Conservation (phyloP, 352 stramenopile genomes). For the Phytophthora sansomeana region DNA sequence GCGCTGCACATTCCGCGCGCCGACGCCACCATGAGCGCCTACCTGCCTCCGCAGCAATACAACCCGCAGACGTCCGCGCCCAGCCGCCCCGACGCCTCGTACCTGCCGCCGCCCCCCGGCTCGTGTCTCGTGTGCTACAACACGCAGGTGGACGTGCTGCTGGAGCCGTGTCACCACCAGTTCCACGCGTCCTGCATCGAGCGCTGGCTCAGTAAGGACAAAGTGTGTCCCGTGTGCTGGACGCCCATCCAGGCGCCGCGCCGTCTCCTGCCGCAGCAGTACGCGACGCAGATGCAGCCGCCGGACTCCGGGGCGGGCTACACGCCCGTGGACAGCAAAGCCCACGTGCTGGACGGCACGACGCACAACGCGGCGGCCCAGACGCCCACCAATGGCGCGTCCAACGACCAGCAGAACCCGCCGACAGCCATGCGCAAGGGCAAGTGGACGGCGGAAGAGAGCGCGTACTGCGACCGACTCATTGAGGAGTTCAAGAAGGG, state of each 20-base stretch:
- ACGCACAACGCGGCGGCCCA: conserved; percentile 9
- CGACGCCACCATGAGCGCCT: conserved; percentile 35
- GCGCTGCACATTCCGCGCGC: conserved; percentile 29
- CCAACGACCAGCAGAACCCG: conserved; percentile 9
- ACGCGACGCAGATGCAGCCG: conserved; percentile 25
- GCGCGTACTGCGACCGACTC: conserved; percentile 96
- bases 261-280: conserved; percentile 46
- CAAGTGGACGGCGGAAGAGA: conserved; percentile 98
- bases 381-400: conserved; percentile 5
- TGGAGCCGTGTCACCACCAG: conserved; percentile 79
- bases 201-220: conserved; percentile 75
- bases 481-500: conserved; percentile 98
- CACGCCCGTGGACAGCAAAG: conserved; percentile 26
- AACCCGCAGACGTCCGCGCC: not conserved
- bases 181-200: conserved; percentile 86
- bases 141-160: conserved; percentile 48
- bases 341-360: conserved; percentile 30
- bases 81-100: conserved; percentile 15
- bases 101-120: conserved; percentile 23
- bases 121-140: conserved; percentile 53
- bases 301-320: conserved; percentile 10
- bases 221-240: conserved; percentile 81
- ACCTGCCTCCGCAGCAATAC: conserved; percentile 28
- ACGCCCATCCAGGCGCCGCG: conserved; percentile 72
- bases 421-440: conserved; percentile 85